Evolutionary conservation across 495 filamentous ascomycete species (phyloP).

Genomic region (Aspergillus taichungensis): DNA sequence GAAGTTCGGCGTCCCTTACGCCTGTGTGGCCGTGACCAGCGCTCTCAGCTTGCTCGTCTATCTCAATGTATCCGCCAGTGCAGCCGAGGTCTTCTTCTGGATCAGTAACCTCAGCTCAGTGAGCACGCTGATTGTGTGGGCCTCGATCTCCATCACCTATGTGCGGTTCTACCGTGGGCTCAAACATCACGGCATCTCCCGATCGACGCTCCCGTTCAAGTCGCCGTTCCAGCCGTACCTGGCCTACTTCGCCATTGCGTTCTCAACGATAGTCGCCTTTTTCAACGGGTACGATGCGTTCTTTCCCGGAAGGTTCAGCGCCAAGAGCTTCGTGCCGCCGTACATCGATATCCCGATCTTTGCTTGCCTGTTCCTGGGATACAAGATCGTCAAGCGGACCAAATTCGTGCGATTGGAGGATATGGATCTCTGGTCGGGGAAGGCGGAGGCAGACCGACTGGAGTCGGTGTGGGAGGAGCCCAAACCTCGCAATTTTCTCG

Average conservation of each 20-base stretch:
- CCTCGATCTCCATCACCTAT: conserved; percentile 43
- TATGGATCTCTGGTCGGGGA: conserved; percentile 37
- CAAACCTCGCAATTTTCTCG: conserved; percentile 6
- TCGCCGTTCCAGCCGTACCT: conserved; percentile 42
- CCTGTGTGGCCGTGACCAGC: conserved; percentile 19
- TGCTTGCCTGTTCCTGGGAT: conserved; percentile 40
- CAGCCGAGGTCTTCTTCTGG: conserved; percentile 35
- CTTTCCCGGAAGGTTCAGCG: conserved; percentile 36
- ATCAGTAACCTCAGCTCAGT: conserved; percentile 46
- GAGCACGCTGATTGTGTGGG: conserved; percentile 47
- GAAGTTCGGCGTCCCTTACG: conserved; percentile 33
- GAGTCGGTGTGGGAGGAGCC: conserved; percentile 6
- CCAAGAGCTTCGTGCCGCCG: conserved; percentile 22
- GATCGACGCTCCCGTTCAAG: conserved; percentile 38
- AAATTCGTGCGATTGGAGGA: conserved; percentile 42
- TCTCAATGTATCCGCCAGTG: conserved; percentile 21
- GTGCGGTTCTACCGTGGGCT: conserved; percentile 46
- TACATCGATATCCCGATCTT: conserved; percentile 48
- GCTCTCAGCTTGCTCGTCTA: conserved; percentile 21
- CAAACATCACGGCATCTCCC: conserved; percentile 35
- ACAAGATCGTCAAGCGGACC: conserved; percentile 46
- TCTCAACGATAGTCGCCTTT: conserved; percentile 41
- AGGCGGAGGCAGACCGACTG: conserved; percentile 14
- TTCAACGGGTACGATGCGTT: conserved; percentile 55
- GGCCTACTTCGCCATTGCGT: conserved; percentile 39